phyloP scores from a whole-genome alignment of 2,329 filamentous ascomycete species.

The Phialemoniopsis sp. region DNA sequence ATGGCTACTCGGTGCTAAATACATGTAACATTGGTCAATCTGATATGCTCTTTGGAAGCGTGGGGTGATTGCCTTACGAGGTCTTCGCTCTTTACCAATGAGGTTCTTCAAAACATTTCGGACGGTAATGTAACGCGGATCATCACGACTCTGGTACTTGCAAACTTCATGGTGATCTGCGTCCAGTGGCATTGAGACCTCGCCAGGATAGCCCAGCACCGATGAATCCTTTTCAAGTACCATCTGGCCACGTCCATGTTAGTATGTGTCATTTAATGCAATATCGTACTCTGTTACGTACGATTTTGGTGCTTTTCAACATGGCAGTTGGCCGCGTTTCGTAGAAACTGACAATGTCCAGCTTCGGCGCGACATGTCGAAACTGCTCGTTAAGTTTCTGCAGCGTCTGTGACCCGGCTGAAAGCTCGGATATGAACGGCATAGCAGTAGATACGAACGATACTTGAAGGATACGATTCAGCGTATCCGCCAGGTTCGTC shows the following conservation, averaged over 20 bases:
- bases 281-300: no score
- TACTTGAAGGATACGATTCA: conserved; percentile 13
- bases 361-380: conserved; percentile 15
- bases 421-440: conserved; percentile 18
- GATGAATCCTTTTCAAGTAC: conserved; percentile 19
- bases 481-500: conserved; percentile 12
- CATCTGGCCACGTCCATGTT: conserved; percentile 1
- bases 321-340: conserved; percentile 20
- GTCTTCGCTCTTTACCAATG: conserved; percentile 1
- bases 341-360: conserved; percentile 29
- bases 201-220: conserved; percentile 18
- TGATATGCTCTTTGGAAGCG: no score
- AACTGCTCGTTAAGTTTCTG: conserved; percentile 28
- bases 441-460: conserved; percentile 10
- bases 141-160: conserved; percentile 16
- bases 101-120: conserved; percentile 9
- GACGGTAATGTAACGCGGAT: conserved; percentile 14
- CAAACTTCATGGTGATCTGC: conserved; percentile 24
- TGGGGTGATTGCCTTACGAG: neutral
- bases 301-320: neutral
- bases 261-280: no score
- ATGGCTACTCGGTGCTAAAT: no score
- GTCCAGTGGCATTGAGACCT: conserved; percentile 14
- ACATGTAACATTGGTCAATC: no score
- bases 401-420: conserved; percentile 11